Evolutionary conservation across 2,329 filamentous ascomycete genomes (phyloP).

Genomic region (Curvularia hawaiiensis): DNA sequence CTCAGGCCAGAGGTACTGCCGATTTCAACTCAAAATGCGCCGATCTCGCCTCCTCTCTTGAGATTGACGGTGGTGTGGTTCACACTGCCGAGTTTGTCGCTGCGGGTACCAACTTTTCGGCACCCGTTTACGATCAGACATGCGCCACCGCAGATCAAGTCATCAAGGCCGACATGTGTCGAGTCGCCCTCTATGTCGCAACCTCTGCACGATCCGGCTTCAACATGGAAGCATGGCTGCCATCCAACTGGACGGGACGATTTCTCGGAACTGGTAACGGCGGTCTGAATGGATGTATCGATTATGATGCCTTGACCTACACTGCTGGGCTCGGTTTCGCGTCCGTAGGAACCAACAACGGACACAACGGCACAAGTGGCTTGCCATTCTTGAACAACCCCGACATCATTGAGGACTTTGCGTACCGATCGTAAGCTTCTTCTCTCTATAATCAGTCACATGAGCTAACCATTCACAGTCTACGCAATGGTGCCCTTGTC

Average conservation of each 20-base stretch:
- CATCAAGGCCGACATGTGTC: slow-evolving; percentile 48
- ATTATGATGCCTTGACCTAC: slow-evolving; percentile 49
- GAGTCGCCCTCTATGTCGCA: slow-evolving; percentile 48
- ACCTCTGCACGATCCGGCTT: slow-evolving; percentile 50
- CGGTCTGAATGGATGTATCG: slow-evolving; percentile 49
- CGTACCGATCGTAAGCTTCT: slow-evolving; percentile 47
- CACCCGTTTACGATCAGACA: slow-evolving; percentile 48
- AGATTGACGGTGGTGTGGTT: slow-evolving; percentile 43
- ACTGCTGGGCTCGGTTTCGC: slow-evolving; percentile 47
- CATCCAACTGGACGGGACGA: slow-evolving; percentile 48
- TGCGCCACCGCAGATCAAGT: slow-evolving; percentile 41
- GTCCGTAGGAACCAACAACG: slow-evolving; percentile 49
- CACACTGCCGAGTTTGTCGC: slow-evolving; percentile 47
- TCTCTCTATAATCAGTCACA: rapidly evolving
- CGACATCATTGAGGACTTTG: slow-evolving; percentile 56
- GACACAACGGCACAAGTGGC: slow-evolving; percentile 53
- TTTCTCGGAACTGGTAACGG: slow-evolving; percentile 47
- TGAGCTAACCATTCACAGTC: slow-evolving; percentile 22
- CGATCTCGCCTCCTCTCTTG: slow-evolving; percentile 37
- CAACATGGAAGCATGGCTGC: slow-evolving; percentile 54
- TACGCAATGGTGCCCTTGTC: slow-evolving; percentile 40
- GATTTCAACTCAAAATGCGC: slow-evolving; percentile 33
- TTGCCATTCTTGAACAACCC: slow-evolving; percentile 53
- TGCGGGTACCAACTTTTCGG: slow-evolving; percentile 48
- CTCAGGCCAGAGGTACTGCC: slow-evolving; percentile 8